Evolutionary conservation across 2,329 filamentous ascomycete species (phyloP), one percentile per base, ranked within the genome.

Genomic region (Aspergillus texensis): DNA sequence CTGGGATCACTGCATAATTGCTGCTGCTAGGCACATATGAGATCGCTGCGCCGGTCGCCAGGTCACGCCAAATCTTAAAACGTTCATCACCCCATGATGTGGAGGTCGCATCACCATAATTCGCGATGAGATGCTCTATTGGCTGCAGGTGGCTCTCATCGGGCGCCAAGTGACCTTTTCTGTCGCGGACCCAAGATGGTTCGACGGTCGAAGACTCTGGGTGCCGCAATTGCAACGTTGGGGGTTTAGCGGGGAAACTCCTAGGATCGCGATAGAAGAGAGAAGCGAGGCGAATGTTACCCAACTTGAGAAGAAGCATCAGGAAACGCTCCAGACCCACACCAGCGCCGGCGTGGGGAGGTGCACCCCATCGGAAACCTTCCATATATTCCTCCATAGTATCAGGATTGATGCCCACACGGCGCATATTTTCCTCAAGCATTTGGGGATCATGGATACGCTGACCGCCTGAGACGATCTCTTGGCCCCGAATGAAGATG

Each of bases 101-200:
- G 73, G 96, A 96, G 56, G 93, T 93, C 2, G 94, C 93, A 77
- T 97, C 94, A 66, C 94, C 94, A 70, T 97, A 97, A 78, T 97
- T 97, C 74, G 93, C 93, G 76, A 97, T 93, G 48, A 97, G 88
- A 74, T 96, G 91, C 75, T 94, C 92, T 6, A 97, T 76, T 0
- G 92, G 85, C 58, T 93, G 93, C 60, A 91, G 82, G 57, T 89
- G 83, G 9, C 83, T 80, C 58, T 79, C 75, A 62, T 79, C 83
- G 68, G 78, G 68, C 12, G 78, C 78, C 68, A 81, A 79, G 14
- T 80, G 70, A 61, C 64, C 78, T 70, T 66, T 78, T 71, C 69
- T 77, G 39, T 72, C 69, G 10, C 62, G 72, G 62, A 79, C 82
- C 89, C 89, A 91, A 36, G 86, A 82, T 65, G 91, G 85, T 71